Conservation (phyloP, 306 rosid species). For the Fragaria iinumae region DNA sequence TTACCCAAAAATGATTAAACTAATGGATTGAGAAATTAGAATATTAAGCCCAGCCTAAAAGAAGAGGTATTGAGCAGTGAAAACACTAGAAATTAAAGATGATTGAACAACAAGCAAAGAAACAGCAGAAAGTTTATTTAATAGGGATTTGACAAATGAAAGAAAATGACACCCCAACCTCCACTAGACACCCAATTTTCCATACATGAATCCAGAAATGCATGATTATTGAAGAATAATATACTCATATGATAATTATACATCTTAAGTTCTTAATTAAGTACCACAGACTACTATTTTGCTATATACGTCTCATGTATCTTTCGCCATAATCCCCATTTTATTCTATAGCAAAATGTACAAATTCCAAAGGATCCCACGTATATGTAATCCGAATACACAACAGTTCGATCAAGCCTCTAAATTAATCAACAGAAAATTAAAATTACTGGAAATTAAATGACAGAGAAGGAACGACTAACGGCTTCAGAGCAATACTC, state of each 20-base stretch:
- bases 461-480: background rate
- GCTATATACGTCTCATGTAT: slow-evolving; percentile 27
- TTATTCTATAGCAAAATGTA: slow-evolving; percentile 51
- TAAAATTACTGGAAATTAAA: background rate
- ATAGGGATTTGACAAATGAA: slow-evolving; percentile 15
- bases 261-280: background rate
- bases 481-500: slow-evolving; percentile 2
- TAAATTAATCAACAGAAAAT: background rate
- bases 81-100: background rate
- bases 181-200: slow-evolving; percentile 25
- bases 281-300: slow-evolving; percentile 30
- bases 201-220: slow-evolving; percentile 14
- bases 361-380: slow-evolving; percentile 28
- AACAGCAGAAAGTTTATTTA: background rate
- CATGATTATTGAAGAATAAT: background rate
- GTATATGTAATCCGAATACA: slow-evolving; percentile 9
- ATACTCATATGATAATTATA: background rate
- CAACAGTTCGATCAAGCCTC: slow-evolving; percentile 10
- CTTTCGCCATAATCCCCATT: slow-evolving; percentile 4
- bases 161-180: slow-evolving; percentile 36
- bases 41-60: background rate
- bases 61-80: background rate
- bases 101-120: slow-evolving; percentile 20
- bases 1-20: background rate
- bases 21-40: background rate